A percentile compares a stretch with the other conserved stretches of the same genome.
Evolutionary conservation across 2,329 filamentous ascomycete species (phyloP).

Genomic region (Dactylellina cionopaga): DNA sequence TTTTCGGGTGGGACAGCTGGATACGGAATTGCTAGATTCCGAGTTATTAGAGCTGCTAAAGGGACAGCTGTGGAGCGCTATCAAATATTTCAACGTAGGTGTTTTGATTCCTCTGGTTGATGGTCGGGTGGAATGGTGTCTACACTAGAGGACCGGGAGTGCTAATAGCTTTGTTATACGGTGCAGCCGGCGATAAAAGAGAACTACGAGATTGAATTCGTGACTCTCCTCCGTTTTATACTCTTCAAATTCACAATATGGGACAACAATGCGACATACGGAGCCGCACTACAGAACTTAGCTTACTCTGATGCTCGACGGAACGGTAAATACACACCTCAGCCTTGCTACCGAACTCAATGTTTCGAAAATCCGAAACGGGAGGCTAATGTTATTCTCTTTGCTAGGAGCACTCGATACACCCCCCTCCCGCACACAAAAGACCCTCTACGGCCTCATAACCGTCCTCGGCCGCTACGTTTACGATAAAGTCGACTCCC

Average conservation of each 20-base stretch:
- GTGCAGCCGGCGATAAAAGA: slow-evolving; percentile 54
- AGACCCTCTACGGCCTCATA: slow-evolving; percentile 81
- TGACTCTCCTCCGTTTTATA: slow-evolving; percentile 77
- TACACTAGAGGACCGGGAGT: not conserved
- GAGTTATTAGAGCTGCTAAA: slow-evolving; percentile 88
- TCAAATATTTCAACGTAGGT: slow-evolving; percentile 81
- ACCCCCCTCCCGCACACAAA: slow-evolving; percentile 82
- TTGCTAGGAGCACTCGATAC: slow-evolving; percentile 69
- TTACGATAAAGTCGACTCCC: slow-evolving; percentile 61
- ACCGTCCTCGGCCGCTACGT: slow-evolving; percentile 88
- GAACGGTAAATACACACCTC: slow-evolving; percentile 13
- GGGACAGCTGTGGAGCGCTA: slow-evolving; percentile 83
- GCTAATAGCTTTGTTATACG: slow-evolving; percentile 12
- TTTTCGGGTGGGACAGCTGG: slow-evolving; percentile 94
- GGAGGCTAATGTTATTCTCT: not conserved
- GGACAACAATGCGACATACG: slow-evolving; percentile 96
- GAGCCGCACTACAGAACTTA: slow-evolving; percentile 89
- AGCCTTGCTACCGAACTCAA: not conserved
- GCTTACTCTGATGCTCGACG: slow-evolving; percentile 85
- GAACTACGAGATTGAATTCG: slow-evolving; percentile 70
- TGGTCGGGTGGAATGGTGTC: not conserved
- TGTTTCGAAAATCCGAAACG: not conserved
- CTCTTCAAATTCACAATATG: slow-evolving; percentile 96
- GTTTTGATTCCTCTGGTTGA: not conserved
- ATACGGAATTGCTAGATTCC: slow-evolving; percentile 93